Evolutionary conservation across 768 basidiomycete genomes (phyloP).

Genomic region (Mycena galopus): DNA sequence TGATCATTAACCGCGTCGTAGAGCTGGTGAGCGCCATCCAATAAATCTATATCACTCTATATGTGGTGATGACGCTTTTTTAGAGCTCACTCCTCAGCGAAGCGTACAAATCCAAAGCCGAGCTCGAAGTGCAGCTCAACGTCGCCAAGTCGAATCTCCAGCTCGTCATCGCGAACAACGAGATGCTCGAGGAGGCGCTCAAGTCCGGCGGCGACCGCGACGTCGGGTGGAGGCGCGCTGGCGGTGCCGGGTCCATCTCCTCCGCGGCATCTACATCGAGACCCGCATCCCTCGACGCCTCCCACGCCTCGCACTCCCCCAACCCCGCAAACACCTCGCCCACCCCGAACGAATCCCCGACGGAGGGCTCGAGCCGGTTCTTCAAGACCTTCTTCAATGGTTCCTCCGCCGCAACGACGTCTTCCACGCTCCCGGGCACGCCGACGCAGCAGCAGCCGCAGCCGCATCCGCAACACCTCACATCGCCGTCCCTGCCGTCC

Average conservation of each 20-base stretch:
- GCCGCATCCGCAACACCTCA: slow-evolving; percentile 21
- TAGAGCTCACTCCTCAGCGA: slow-evolving; percentile 72
- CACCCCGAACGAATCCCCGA: slow-evolving; percentile 27
- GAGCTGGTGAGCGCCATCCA: slow-evolving; percentile 66
- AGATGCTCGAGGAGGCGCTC: slow-evolving; percentile 96
- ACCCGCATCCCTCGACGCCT: not conserved
- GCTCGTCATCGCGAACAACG: slow-evolving; percentile 91
- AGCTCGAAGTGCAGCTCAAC: slow-evolving; percentile 87
- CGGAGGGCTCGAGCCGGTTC: slow-evolving; percentile 59
- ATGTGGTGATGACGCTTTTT: not conserved
- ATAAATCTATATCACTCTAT: not conserved
- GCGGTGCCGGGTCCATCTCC: slow-evolving; percentile 45
- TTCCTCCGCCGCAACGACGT: too few species aligned
- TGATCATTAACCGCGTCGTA: slow-evolving; percentile 76
- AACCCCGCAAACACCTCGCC: not conserved
- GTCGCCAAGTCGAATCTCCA: slow-evolving; percentile 91
- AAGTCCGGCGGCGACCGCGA: slow-evolving; percentile 67
- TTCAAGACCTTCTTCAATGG: slow-evolving; percentile 79
- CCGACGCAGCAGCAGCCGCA: slow-evolving; percentile 27
- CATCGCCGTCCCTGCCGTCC: slow-evolving; percentile 29
- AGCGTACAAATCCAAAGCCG: slow-evolving; percentile 78
- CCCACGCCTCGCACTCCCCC: not conserved
- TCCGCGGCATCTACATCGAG: not conserved
- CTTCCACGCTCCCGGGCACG: slow-evolving; percentile 27
- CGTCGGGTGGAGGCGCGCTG: slow-evolving; percentile 81